Evolutionary conservation across 306 rosid species (phyloP), one percentile per base, ranked within the genome.

Genomic region (Arachis stenosperma): DNA sequence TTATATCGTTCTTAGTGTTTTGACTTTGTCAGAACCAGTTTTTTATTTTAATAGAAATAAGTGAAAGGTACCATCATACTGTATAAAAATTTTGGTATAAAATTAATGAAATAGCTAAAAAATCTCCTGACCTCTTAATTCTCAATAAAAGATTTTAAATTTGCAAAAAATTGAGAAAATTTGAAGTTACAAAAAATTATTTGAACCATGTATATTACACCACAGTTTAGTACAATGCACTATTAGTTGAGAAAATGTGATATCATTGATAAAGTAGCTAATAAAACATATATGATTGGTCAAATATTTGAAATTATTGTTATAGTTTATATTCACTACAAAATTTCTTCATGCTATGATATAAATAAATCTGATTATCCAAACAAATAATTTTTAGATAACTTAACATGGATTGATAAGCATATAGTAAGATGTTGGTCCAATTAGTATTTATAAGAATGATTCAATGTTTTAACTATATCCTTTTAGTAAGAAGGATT

Each of bases 1-100:
- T 1, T 90, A 86, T 41, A 52, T 88, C 57, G 88, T 85, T 15
- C 46, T 79, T 13, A 85, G 90, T 27, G 90, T 90, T 36, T 71
- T 88, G 11, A 88, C 92, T 59, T 84, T 88, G 42, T 86, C 88
- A 37, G 90, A 90, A 7, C 88, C 90, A 1, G 76, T 88, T 66
- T 87, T 88, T 40, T 88, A 84, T 71, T 83, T 88, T 44, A 72
- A 79, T 43, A 69, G 88, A 85, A 77, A 44, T 78, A 5, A 89
- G 84, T 61, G 65, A 86, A 77, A 86, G 76, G 7, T 89, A 91
- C 66, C 85, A 84, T 57, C 47, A 86, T 39, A 78, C 79, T 14
- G 78, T 87, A 70, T 68, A 77, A 6, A 62, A 77, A 70, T 89
- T 92, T 8, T 87, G 96, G 92, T 51, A 80, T 7, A 85, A 80